Evolutionary conservation across 2,329 filamentous ascomycete genomes (phyloP), one percentile per base, ranked within the genome.

Genomic region (Aspergillus niger): DNA sequence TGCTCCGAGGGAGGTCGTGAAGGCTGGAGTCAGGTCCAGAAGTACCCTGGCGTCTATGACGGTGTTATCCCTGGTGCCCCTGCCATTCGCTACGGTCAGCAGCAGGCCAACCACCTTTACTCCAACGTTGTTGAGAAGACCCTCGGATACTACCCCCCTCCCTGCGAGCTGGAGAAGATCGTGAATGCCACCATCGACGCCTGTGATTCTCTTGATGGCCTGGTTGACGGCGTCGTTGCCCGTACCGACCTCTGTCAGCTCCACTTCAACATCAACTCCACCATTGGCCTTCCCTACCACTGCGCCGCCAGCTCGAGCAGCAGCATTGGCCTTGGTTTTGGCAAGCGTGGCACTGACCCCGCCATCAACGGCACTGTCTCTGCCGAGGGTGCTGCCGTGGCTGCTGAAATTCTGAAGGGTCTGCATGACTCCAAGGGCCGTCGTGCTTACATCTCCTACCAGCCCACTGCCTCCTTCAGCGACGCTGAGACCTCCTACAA

Each of bases 171-270:
- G 24, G 61, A 60, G n/a, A 72, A 73, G 65, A 72, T 73, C 49
- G 77, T 82, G 17, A 86, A 85, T 66, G 74, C 77, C 43, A 86
- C 84, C 5, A 85, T 86, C 51, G 73, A 74, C 1, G 79, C 79
- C 36, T 87, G 85, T 53, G 84, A 87, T 62, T 73, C 78, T 7
- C 74, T 87, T 5, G 85, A 87, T 57, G 84, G 85, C 5, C 76
- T 76, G 47, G 77, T 75, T 0, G 84, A 86, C 57, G 83, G 84
- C 10, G 82, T 86, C 4, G 76, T 87, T 48, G 74, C 79, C 6
- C 76, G 81, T 5, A 79, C 77, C 1, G 80, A 83, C 55, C 75
- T 83, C 8, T 83, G 80, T 74, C 76, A 73, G 58, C 64, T 81
- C 5, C 65, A 79, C 43, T 82, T 80, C 68, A 77, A 85, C 66